A percentile compares a stretch with the other conserved stretches of the same genome.
Conservation (phyloP, 352 stramenopile species). For the Thraustotheca clavata region DNA sequence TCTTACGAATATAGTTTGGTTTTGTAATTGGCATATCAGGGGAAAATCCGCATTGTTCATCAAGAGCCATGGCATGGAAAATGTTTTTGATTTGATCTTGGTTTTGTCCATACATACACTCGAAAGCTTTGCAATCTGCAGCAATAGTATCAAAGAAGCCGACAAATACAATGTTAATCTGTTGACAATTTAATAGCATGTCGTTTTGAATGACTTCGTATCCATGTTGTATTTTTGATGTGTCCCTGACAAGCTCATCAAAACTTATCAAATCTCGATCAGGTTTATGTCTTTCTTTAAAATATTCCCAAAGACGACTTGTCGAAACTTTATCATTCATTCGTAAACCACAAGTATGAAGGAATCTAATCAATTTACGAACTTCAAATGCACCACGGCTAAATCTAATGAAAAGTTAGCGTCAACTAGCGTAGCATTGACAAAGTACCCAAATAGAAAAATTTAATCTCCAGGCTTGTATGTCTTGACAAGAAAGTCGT, state of each 20-base stretch:
- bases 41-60: background rate
- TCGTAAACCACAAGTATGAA: background rate
- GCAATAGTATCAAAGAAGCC: slow-evolving; percentile 2
- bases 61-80: background rate
- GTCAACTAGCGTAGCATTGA: no score
- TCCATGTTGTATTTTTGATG: background rate
- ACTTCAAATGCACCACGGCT: slow-evolving; percentile 3
- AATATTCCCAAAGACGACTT: background rate
- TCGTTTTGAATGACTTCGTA: background rate
- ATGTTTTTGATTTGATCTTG: background rate
- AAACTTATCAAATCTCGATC: background rate
- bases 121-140: background rate
- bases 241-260: no score
- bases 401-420: no score
- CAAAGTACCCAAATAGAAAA: background rate
- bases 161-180: background rate
- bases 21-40: background rate
- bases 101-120: background rate
- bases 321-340: background rate
- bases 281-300: background rate
- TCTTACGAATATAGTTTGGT: no score
- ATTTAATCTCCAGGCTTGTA: background rate
- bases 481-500: background rate
- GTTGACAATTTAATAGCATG: background rate
- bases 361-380: background rate